Evolutionary conservation across 1,284 basidiomycete genomes (phyloP), one percentile per base, ranked within the genome.

Genomic region (Boletus sp.): DNA sequence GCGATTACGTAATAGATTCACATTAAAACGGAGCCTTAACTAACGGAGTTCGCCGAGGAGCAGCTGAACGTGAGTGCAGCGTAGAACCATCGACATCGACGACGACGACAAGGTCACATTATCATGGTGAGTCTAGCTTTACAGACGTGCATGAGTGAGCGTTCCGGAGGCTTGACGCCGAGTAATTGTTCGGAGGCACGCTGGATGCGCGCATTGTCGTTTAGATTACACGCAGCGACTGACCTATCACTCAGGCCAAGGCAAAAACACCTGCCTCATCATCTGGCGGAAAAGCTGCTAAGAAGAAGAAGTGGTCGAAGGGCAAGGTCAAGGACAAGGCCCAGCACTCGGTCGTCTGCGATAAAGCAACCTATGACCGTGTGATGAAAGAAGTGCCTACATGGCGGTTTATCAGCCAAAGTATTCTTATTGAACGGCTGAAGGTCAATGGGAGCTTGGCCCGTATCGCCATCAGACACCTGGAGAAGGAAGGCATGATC

Each of bases 281-380:
- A 44, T 74, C 81, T 52, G 84, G 84, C 57, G 85, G 88, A 64
- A 91, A 91, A 71, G 72, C 85, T 64, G 85, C 87, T 57, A 97
- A 97, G 83, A 98, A 98, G 84, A 98, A 98, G 88, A 98, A 98
- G 84, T 98, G 94, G 94, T 97, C 94, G 61, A 98, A 98, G 83
- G 94, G 94, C 72, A 96, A 96, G 77, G 94, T 97, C 72, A 97
- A 97, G 87, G 94, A 97, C 78, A 97, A 97, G 86, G 92, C 91
- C 66, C 85, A 88, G 69, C 92, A 95, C 80, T 83, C 90, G 66
- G 94, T 98, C 71, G 78, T 86, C 62, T 85, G 96, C 67, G 93
- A 96, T 81, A 93, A 95, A 79, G 58, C 80, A 47, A 85, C 80
- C 55, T 96, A 80, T 81, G 94, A 97, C 80, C 91, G 91, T 69